These are phyloP conservation scores for Podila clonocystis DNA, from an alignment of 192 early-diverging fungal species.

Conservation along the genomic window DNA sequence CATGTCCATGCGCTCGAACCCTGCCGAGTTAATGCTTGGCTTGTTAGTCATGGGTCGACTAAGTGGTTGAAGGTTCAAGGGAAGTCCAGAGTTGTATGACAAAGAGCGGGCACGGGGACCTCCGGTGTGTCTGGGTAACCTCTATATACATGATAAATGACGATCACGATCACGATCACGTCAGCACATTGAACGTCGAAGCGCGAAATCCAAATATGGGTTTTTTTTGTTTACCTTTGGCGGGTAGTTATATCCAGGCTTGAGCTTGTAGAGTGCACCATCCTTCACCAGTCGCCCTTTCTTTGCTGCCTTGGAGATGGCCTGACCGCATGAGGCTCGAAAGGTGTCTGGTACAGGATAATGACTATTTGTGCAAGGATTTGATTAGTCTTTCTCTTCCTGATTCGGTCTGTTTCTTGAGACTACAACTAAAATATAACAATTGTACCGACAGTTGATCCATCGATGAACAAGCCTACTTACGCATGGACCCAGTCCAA, in stretches of 20 bases:
- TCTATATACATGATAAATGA: not conserved
- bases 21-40: not conserved
- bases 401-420: no score
- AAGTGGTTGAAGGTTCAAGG: constrained; percentile 13
- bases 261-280: constrained; percentile 55
- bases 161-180: no score
- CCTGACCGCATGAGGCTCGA: constrained; percentile 56
- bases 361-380: constrained; percentile 20
- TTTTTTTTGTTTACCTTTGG: constrained; percentile 28
- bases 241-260: constrained; percentile 55
- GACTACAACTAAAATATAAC: no score
- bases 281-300: constrained; percentile 58
- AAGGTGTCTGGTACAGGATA: constrained; percentile 58
- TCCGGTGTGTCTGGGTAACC: constrained; percentile 18
- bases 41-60: not conserved
- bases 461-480: not conserved
- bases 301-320: constrained; percentile 59
- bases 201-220: not conserved
- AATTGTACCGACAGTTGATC: not conserved
- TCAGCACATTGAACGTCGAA: not conserved
- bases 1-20: constrained; percentile 17
- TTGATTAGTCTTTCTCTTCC: no score
- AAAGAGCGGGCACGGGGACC: constrained; percentile 28
- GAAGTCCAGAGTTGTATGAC: constrained; percentile 36
- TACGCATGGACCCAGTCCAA: constrained; percentile 61